Conservation (phyloP, 2,329 filamentous ascomycete species). For the Didymellaceae sp. region DNA sequence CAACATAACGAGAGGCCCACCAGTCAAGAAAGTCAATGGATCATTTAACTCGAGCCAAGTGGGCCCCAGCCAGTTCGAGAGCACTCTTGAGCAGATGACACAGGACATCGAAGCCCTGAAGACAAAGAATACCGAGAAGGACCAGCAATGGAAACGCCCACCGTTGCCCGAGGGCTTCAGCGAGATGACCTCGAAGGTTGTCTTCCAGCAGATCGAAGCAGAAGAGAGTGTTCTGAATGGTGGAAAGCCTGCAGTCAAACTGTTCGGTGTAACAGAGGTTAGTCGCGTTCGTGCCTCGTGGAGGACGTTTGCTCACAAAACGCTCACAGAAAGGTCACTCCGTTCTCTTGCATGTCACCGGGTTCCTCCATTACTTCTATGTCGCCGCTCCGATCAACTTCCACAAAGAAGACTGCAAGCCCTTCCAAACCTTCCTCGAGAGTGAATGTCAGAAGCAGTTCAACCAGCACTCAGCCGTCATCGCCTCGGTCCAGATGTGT, state of each 20-base stretch:
- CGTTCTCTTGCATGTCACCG: constrained; percentile 90
- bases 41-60: constrained; percentile 71
- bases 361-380: constrained; percentile 96
- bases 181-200: constrained; percentile 71
- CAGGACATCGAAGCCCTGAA: constrained; percentile 89
- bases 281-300: not conserved
- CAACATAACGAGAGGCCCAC: constrained; percentile 65
- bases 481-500: constrained; percentile 81
- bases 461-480: constrained; percentile 69
- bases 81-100: constrained; percentile 93
- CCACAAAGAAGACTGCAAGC: constrained; percentile 74
- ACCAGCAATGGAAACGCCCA: constrained; percentile 87
- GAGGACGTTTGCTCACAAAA: constrained; percentile 16
- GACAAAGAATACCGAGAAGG: constrained; percentile 86
- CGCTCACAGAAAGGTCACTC: constrained; percentile 73
- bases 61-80: constrained; percentile 91
- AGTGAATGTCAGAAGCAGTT: constrained; percentile 66
- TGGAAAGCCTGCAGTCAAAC: constrained; percentile 79
- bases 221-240: constrained; percentile 86
- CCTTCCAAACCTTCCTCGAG: constrained; percentile 83
- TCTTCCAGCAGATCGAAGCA: constrained; percentile 93
- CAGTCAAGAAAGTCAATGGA: constrained; percentile 66
- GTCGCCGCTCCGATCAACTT: constrained; percentile 87
- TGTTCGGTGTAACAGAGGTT: constrained; percentile 90
- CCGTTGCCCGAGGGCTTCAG: constrained; percentile 64